A percentile compares a stretch with the other conserved stretches of the same genome.
phyloP scores from a whole-genome alignment of 129 eudicot species.

The Smallanthus sonchifolius region DNA sequence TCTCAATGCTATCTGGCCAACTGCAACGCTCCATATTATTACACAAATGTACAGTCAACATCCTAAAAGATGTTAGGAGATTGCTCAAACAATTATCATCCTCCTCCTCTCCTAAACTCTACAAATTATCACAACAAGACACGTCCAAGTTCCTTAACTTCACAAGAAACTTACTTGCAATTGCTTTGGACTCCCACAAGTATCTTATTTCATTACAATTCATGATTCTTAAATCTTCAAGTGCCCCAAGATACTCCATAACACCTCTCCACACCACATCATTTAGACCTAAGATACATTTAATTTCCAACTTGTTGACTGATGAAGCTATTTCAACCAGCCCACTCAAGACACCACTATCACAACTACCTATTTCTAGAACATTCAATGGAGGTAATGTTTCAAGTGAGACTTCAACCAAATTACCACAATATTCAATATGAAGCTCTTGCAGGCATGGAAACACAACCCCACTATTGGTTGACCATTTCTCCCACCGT shows the following conservation, averaged over 20 bases:
- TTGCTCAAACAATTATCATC: background rate
- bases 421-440: background rate
- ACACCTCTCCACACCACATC: constrained; percentile 14
- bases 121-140: background rate
- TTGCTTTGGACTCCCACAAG: constrained; percentile 7
- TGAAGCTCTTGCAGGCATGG: background rate
- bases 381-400: background rate
- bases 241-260: background rate
- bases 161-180: constrained; percentile 6
- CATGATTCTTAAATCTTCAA: background rate
- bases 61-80: constrained; percentile 7
- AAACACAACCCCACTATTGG: background rate
- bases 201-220: constrained; percentile 1
- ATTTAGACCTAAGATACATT: background rate
- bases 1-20: background rate
- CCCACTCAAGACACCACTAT: constrained; percentile 6
- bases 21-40: background rate
- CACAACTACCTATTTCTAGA: background rate
- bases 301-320: background rate
- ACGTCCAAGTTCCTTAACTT: constrained; percentile 4
- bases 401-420: constrained; percentile 3
- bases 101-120: constrained; percentile 16
- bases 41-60: background rate
- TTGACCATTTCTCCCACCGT: constrained; percentile 33
- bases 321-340: constrained; percentile 3